A percentile compares a stretch with the other conserved stretches of the same genome.
Evolutionary conservation across 129 eudicot genomes (phyloP).

Genomic region (Lactuca sativa): DNA sequence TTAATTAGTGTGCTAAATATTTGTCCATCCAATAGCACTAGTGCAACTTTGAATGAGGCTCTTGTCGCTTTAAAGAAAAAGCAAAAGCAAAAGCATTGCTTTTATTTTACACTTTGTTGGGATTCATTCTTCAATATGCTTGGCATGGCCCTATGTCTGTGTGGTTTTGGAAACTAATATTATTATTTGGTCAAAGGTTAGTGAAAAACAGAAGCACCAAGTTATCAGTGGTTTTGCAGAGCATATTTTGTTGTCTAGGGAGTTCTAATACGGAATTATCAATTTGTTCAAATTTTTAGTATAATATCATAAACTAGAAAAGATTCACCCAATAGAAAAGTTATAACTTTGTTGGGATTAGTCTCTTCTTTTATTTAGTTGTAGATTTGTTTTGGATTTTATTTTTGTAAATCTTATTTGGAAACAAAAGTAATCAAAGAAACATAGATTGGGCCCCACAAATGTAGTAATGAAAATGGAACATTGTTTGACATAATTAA

Average conservation of each 20-base stretch:
- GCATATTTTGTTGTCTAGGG: constrained; percentile 16
- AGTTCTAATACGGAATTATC: not conserved
- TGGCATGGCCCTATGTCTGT: constrained; percentile 33
- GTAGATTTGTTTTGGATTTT: constrained; percentile 2
- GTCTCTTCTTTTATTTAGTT: constrained; percentile 11
- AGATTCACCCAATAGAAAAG: not conserved
- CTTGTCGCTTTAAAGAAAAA: constrained; percentile 40
- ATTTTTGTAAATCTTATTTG: too few relatives aligned
- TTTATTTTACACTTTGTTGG: constrained; percentile 49
- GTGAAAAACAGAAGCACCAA: constrained; percentile 28
- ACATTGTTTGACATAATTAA: not conserved
- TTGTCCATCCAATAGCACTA: not conserved
- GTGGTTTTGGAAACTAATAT: constrained; percentile 29
- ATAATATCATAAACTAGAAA: too few relatives aligned
- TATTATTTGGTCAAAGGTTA: constrained; percentile 36
- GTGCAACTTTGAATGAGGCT: constrained; percentile 7
- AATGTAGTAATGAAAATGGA: constrained; percentile 1
- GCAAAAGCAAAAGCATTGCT: constrained; percentile 39
- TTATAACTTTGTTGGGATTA: too few relatives aligned
- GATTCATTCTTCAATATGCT: constrained; percentile 31
- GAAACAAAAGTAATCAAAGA: not conserved
- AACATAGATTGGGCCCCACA: constrained; percentile 1
- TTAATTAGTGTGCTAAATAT: not conserved
- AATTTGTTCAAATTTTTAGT: not conserved
- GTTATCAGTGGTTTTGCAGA: constrained; percentile 30